Evolutionary conservation across 768 basidiomycete genomes (phyloP).

Genomic region (Rickenella mellea): DNA sequence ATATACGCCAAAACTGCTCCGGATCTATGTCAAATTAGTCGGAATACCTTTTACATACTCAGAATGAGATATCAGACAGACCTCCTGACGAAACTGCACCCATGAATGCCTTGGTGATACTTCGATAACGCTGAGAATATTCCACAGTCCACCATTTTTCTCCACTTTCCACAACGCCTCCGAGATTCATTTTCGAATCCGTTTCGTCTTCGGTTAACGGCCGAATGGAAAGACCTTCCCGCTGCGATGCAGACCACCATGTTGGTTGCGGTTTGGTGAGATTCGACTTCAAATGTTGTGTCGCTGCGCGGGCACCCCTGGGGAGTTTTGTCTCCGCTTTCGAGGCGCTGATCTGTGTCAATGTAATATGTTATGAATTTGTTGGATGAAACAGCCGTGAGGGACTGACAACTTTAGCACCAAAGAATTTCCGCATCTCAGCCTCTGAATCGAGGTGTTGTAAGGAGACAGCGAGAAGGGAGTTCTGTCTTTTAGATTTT

Average conservation of each 20-base stretch:
- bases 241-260: constrained; percentile 64
- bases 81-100: constrained; percentile 75
- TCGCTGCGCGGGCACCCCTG: background rate
- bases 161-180: constrained; percentile 24
- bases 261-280: constrained; percentile 66
- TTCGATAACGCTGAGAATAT: constrained; percentile 78
- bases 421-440: constrained; percentile 92
- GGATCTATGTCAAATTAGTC: constrained; percentile 40
- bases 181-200: constrained; percentile 28
- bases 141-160: constrained; percentile 83
- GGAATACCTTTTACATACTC: background rate
- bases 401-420: constrained; percentile 68
- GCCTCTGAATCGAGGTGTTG: constrained; percentile 80
- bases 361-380: constrained; percentile 2
- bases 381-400: constrained; percentile 20
- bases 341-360: constrained; percentile 14
- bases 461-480: constrained; percentile 71
- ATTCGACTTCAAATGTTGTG: constrained; percentile 35
- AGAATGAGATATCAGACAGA: constrained; percentile 24
- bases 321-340: constrained; percentile 3
- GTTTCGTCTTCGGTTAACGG: constrained; percentile 47
- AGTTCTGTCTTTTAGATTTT: constrained; percentile 24
- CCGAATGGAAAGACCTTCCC: constrained; percentile 67
- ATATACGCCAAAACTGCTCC: constrained; percentile 63
- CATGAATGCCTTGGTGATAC: constrained; percentile 73